phyloP scores from a whole-genome alignment of 148 eudicot genomes.

The Rhododendron griersonianum region DNA sequence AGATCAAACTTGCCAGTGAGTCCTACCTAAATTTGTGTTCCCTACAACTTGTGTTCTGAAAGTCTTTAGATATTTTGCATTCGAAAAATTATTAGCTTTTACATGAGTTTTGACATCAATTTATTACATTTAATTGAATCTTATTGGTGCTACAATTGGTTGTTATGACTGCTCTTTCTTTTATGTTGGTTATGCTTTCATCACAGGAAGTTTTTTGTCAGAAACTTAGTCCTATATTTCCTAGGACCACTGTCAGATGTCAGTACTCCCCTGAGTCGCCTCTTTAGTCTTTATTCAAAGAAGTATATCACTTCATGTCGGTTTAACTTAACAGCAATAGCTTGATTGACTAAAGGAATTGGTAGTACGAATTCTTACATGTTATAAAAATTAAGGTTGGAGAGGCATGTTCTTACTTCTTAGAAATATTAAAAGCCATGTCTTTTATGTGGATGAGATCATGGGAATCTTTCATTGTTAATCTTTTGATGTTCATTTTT shows the following conservation, averaged over 20 bases:
- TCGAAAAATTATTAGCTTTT: background rate
- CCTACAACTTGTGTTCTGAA: background rate
- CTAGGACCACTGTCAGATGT: background rate
- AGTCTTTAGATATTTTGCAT: background rate
- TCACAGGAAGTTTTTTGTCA: background rate
- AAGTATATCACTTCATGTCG: background rate
- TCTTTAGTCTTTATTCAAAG: background rate
- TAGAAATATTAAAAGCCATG: background rate
- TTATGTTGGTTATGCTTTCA: background rate
- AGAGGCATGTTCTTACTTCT: background rate
- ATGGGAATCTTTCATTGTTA: background rate
- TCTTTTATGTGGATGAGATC: background rate
- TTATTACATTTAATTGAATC: background rate
- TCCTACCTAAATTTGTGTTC: constrained; percentile 7
- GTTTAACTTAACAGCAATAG: background rate
- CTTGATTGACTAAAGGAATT: background rate
- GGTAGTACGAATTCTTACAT: background rate
- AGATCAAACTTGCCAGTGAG: constrained; percentile 91
- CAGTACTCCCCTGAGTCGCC: background rate
- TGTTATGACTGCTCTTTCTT: background rate
- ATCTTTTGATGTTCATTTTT: background rate
- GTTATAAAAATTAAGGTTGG: background rate
- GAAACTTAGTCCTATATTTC: background rate
- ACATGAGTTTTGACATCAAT: background rate
- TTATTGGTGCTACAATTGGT: background rate